Evolutionary conservation across 192 early-diverging fungal species (phyloP), one percentile per base, ranked within the genome.

Genomic region (Rhizophagus prolifer): DNA sequence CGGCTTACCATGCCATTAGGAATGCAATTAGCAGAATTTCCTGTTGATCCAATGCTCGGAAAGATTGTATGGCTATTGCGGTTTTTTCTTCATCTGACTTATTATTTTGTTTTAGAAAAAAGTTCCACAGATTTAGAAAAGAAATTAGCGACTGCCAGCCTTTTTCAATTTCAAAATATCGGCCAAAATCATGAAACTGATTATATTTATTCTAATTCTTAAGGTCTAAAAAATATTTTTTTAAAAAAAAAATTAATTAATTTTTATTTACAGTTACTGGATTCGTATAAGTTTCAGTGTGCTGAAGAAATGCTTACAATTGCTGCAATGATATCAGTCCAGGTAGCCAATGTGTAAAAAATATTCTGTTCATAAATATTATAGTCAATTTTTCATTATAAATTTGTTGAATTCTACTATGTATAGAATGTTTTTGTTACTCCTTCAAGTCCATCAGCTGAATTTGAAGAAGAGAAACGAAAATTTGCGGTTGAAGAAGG

Each of bases 401-500:
- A 30, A 69, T 12, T 16, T 74, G 54, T 12, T 26, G 26, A 28
- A 44, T 14, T 41, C 75, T 1, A 60, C 5, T 61, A 21, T 0
- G 21, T 41, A 2, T 78, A 85, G 81, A 86, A 85, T 36, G 74
- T 88, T 8, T 90, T 86, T 81, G 46, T 88, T 21, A 77, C 79
- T 14, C 79, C 85, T 9, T 72, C 79, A 50, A 82, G 80, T 47
- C 65, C 54, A 1, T 74, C 74, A 9, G 28, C 81, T 23, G 76
- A 81, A 44, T 76, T 88, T 2, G 86, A 89, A 34, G 87, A 89
- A 26, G 86, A 89, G 68, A 85, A 87, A 74, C 82, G 90, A 64
- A 88, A 89, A 75, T 94, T 94, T 82, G 81, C 90, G 31, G 94
- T 90, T 9, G 82, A 91, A 65, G 94, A 95, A 80, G 94, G 93